These are phyloP conservation scores for Trichoderma sp. DNA, from an alignment of 2,329 filamentous ascomycete genomes.

Conservation along the genomic window DNA sequence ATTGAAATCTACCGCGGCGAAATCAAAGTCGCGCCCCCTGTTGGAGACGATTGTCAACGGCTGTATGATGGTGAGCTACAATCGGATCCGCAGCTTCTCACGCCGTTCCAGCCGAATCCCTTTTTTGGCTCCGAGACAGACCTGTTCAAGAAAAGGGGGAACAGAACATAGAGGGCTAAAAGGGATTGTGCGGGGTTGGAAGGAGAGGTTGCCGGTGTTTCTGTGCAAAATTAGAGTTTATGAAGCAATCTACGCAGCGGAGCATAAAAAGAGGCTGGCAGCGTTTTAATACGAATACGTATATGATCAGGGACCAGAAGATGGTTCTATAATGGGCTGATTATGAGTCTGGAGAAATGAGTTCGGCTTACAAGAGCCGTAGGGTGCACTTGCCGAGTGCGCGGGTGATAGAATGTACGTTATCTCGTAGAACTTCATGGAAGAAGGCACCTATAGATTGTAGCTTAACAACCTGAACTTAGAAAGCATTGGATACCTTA, in stretches of 20 bases:
- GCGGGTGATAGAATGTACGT: background rate
- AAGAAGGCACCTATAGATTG: background rate
- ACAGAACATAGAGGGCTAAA: background rate
- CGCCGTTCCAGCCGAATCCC: conserved; percentile 45
- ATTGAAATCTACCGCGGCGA: conserved; percentile 57
- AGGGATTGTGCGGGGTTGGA: background rate
- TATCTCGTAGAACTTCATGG: background rate
- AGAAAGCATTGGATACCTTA: background rate
- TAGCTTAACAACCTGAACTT: background rate
- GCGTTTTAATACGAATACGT: background rate
- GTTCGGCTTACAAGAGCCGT: background rate
- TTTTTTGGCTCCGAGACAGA: conserved; percentile 41
- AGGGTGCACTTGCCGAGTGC: background rate
- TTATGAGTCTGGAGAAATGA: background rate
- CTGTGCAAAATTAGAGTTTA: background rate
- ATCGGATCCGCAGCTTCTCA: conserved; percentile 26
- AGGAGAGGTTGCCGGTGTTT: background rate
- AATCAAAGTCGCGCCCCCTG: conserved; percentile 41
- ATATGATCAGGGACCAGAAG: background rate
- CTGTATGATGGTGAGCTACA: conserved; percentile 43
- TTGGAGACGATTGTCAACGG: conserved; percentile 38
- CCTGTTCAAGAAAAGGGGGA: conserved; percentile 33
- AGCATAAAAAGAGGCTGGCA: background rate
- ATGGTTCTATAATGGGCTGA: background rate
- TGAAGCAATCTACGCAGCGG: background rate